A percentile compares a stretch with the other conserved stretches of the same genome.
phyloP scores from a whole-genome alignment of 2,329 filamentous ascomycete genomes.

The Cercospora berteroae region DNA sequence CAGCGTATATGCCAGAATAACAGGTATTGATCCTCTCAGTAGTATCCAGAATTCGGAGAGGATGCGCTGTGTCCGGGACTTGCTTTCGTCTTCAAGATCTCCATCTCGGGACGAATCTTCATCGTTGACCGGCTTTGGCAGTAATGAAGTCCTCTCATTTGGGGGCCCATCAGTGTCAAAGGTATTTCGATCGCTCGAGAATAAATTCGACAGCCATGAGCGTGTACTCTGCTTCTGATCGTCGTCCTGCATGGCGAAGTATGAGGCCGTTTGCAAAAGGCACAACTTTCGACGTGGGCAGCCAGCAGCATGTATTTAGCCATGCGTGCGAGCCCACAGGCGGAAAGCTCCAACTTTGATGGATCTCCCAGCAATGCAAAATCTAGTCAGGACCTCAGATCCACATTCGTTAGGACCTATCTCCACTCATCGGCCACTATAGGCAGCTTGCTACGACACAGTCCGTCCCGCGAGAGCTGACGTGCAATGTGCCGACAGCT shows the following conservation, averaged over 20 bases:
- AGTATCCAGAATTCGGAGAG: constrained; percentile 65
- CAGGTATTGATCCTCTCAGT: constrained; percentile 67
- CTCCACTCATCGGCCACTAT: constrained; percentile 2
- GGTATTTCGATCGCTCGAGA: constrained; percentile 13
- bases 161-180: constrained; percentile 21
- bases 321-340: neutral
- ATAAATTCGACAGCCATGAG: constrained; percentile 32
- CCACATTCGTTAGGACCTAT: neutral
- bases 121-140: constrained; percentile 43
- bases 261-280: neutral
- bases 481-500: neutral
- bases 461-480: neutral
- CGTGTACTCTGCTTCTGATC: constrained; percentile 25
- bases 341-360: neutral
- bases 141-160: constrained; percentile 45
- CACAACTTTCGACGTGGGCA: neutral
- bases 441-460: constrained; percentile 5
- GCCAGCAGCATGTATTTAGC: neutral
- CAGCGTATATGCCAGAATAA: constrained; percentile 79
- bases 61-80: constrained; percentile 41
- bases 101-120: constrained; percentile 37
- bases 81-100: constrained; percentile 40
- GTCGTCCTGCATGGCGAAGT: constrained; percentile 31
- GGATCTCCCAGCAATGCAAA: neutral
- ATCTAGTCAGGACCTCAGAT: neutral